phyloP scores from a whole-genome alignment of 75 land plant species.

The Ceratopteris richardii region DNA sequence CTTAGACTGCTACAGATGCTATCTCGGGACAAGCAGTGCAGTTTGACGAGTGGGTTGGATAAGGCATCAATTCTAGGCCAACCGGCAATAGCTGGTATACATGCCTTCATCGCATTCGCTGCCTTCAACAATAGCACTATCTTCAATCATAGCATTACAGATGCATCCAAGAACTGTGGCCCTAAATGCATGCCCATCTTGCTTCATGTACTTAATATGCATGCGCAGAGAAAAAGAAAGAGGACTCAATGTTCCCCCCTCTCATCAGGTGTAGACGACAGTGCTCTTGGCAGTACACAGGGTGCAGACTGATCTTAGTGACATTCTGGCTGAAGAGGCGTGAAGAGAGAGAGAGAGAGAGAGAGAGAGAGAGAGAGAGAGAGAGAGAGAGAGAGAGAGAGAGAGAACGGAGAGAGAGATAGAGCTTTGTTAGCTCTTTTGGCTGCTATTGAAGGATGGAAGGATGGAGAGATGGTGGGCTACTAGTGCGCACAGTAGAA shows the following conservation, averaged over 20 bases:
- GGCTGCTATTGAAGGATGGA: no score
- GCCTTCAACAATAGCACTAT: conserved; percentile 33
- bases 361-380: no score
- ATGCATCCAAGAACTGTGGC: conserved; percentile 36
- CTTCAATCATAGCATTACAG: conserved; percentile 54
- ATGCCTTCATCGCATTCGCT: conserved; percentile 64
- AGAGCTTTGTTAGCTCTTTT: no score
- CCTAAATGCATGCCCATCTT: conserved; percentile 32
- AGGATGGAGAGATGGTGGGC: no score
- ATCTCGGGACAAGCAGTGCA: conserved; percentile 54
- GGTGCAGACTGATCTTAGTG: conserved; percentile 21
- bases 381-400: no score
- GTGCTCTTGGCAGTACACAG: no score
- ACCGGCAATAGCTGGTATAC: conserved; percentile 63
- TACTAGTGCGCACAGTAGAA: no score
- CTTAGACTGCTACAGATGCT: conserved; percentile 29
- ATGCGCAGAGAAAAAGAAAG: conserved; percentile 23
- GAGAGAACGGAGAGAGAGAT: no score
- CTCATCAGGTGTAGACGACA: no score
- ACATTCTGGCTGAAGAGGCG: conserved; percentile 25
- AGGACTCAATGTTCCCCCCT: no score
- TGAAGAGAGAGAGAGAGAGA: no score
- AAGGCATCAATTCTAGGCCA: conserved; percentile 72
- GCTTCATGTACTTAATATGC: conserved; percentile 34
- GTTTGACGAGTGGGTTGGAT: conserved; percentile 82